Evolutionary conservation across 2,329 filamentous ascomycete genomes (phyloP).

Genomic region (Onygena corvina): DNA sequence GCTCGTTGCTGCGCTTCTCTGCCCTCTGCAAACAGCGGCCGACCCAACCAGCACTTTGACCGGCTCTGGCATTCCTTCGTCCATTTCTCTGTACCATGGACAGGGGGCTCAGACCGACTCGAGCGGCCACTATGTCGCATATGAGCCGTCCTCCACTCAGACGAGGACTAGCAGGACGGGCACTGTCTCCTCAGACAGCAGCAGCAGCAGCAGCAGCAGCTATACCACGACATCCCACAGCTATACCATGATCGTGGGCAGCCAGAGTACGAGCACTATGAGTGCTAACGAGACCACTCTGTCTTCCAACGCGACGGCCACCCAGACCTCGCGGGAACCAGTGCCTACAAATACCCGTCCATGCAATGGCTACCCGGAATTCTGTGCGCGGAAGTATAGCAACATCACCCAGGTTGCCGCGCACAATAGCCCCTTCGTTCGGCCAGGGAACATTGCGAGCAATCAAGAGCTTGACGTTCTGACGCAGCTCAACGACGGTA

Average conservation of each 20-base stretch:
- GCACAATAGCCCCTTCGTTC: conserved; percentile 71
- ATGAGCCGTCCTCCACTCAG: conserved; percentile 19
- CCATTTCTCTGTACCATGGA: conserved; percentile 5
- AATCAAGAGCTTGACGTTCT: conserved; percentile 61
- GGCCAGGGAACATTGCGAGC: conserved; percentile 56
- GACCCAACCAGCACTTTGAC: conserved; percentile 8
- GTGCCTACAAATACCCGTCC: conserved; percentile 58
- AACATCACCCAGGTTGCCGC: conserved; percentile 68
- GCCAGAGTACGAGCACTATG: conserved; percentile 20
- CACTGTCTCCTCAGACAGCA: conserved; percentile 11
- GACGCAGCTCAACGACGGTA: conserved; percentile 64
- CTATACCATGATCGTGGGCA: conserved; percentile 31
- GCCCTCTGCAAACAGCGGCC: background rate
- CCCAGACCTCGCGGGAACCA: conserved; percentile 36
- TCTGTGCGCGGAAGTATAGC: conserved; percentile 64
- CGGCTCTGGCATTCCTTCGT: conserved; percentile 11
- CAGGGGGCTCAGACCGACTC: conserved; percentile 14
- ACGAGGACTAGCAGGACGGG: conserved; percentile 18
- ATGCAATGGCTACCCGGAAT: conserved; percentile 68
- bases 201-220: conserved; percentile 16
- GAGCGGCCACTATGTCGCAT: conserved; percentile 19
- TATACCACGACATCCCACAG: conserved; percentile 28
- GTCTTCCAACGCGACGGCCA: conserved; percentile 38
- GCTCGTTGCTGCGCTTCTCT: background rate
- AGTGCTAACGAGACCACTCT: conserved; percentile 27